Conservation (phyloP, 306 rosid genomes). For the Astragalus glycyphyllos region DNA sequence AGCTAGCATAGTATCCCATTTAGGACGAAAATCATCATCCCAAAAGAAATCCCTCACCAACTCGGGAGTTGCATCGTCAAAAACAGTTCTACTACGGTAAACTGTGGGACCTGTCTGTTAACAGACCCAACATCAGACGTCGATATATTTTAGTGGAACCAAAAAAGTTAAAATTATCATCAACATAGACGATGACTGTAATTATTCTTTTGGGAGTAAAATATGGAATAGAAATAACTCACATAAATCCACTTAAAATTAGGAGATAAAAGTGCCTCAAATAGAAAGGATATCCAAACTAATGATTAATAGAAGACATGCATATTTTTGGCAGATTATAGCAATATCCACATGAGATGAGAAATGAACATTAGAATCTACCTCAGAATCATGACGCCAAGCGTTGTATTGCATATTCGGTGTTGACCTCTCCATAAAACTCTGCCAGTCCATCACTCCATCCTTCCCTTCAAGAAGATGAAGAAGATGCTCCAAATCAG, state of each 20-base stretch:
- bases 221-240: conserved; percentile 29
- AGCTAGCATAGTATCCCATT: conserved; percentile 95
- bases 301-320: background rate
- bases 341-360: conserved; percentile 22
- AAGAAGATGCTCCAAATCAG: conserved; percentile 81
- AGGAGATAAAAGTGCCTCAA: conserved; percentile 21
- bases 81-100: conserved; percentile 88
- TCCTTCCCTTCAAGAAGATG: conserved; percentile 76
- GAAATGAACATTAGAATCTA: conserved; percentile 46
- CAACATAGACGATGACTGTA: conserved; percentile 19
- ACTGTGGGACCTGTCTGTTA: conserved; percentile 83
- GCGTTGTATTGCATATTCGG: conserved; percentile 83
- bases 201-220: conserved; percentile 9
- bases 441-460: conserved; percentile 88
- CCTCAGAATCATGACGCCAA: conserved; percentile 99
- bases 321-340: conserved; percentile 27
- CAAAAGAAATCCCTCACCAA: conserved; percentile 98
- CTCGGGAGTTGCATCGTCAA: conserved; percentile 94
- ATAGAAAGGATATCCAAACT: conserved; percentile 35
- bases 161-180: conserved; percentile 33
- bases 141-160: conserved; percentile 31
- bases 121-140: conserved; percentile 49
- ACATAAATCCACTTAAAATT: conserved; percentile 30
- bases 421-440: conserved; percentile 83
- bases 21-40: conserved; percentile 97